Evolutionary conservation across 768 basidiomycete species (phyloP), one percentile per base, ranked within the genome.

Genomic region (Nidularia pulvinata): DNA sequence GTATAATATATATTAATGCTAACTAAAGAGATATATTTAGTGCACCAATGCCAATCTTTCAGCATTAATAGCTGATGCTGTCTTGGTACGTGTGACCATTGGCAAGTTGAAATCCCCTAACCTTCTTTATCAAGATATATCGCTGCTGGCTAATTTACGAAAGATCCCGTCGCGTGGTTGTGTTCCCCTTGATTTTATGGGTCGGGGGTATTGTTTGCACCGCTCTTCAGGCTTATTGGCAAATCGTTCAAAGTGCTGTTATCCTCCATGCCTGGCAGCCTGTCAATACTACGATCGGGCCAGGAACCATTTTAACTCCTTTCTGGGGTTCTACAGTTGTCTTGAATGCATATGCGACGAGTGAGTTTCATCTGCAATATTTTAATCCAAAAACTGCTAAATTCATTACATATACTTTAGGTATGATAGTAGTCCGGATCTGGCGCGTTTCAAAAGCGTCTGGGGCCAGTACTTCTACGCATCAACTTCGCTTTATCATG

Each of bases 91-190:
- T 49, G 39, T 42, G 11, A 42, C 16, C 3, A 19, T 42, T 42
- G 16, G 13, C 39, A 11, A 13, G 16, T 19, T 42, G 39, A 22
- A 19, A 14, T 5, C 19, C 49, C 9, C 14, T 49, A 33, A 37
- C 30, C 25, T 19, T 33, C 7, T 2, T 19, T 11, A 14, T n/a
- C 14, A 5, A 57, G 56, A 54, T 55, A 47, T 51, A 50, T 30
- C 53, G 56, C n/a, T 51, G 56, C 32, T 51, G 45, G 53, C n/a
- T 43, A 14, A 47, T 54, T 11, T 51, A 30, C 30, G 47, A 50
- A 33, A 48, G 35, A 36, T 35, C 9, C 9, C 19, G 48, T 35
- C 44, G 35, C 44, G 32, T 50, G 6, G 33, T 49, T 6, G n/a
- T 53, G 44, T 44, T 57, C 37, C 53, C 53, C 10, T 10, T 43